These are phyloP conservation scores for Solanum chmielewskii DNA, from an alignment of 257 asterid genomes.

Conservation along the genomic window DNA sequence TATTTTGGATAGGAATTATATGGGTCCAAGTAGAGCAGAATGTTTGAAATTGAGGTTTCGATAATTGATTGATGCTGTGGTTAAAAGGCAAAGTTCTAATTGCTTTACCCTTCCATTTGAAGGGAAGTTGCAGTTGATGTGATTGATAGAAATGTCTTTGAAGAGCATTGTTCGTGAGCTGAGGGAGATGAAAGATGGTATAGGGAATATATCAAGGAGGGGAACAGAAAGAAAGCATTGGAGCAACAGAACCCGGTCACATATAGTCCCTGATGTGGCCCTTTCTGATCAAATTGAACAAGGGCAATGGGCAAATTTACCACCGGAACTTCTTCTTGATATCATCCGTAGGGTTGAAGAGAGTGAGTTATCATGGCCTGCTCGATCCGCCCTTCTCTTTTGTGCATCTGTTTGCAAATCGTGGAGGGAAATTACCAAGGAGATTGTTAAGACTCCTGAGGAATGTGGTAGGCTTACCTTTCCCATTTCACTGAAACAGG, in stretches of 20 bases:
- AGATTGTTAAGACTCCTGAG: slow-evolving; percentile 83
- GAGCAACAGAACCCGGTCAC: slow-evolving; percentile 52
- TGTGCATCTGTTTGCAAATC: slow-evolving; percentile 92
- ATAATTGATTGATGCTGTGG: not conserved
- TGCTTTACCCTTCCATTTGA: not conserved
- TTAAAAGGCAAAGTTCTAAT: not conserved
- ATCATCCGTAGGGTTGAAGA: slow-evolving; percentile 76
- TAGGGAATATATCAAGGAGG: slow-evolving; percentile 65
- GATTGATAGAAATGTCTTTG: slow-evolving; percentile 49
- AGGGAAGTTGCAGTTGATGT: slow-evolving; percentile 9
- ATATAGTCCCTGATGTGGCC: slow-evolving; percentile 61
- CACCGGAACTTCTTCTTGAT: slow-evolving; percentile 82
- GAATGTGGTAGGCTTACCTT: slow-evolving; percentile 91
- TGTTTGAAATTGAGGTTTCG: not conserved
- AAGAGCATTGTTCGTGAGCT: slow-evolving; percentile 73
- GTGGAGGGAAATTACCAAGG: slow-evolving; percentile 92
- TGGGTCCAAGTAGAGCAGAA: not conserved
- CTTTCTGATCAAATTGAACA: slow-evolving; percentile 49
- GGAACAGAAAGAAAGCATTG: slow-evolving; percentile 55
- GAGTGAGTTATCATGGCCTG: slow-evolving; percentile 93
- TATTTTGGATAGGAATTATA: not conserved
- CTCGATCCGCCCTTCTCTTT: slow-evolving; percentile 64
- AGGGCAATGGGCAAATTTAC: slow-evolving; percentile 91
- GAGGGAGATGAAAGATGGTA: slow-evolving; percentile 73
- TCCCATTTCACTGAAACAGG: slow-evolving; percentile 96